Base-by-base conservation (phyloP, 2,329 filamentous ascomycete genomes). In the Xylaria arbuscula region DNA sequence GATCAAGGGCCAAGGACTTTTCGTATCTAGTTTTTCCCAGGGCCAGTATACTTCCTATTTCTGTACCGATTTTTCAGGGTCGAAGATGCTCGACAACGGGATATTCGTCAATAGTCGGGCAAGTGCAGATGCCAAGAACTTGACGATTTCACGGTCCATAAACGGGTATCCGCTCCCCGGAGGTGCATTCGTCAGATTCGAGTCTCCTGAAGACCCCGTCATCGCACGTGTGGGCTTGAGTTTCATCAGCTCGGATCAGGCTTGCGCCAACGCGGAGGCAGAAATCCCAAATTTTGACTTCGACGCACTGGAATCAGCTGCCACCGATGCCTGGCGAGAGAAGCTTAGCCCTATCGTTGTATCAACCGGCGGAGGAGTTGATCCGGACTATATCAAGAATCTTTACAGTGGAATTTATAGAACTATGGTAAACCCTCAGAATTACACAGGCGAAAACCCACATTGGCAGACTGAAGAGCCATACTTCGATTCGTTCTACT, bases 401-500 rank as follows among this genome's bases (percentile, higher is more conserved):
- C 92, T 93, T 72, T 93, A 90, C 84, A 91, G 88, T 51, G 90
- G 90, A 2, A 84, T 89, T n/a, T 93, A 93, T 75, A 83, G 90
- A n/a, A 86, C 88, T 2, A 88, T 92, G 86, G 88, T 93, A 68
- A 90, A 87, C 61, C 91, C 91, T 2, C 90, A 93, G 73, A 91
- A 93, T 73, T 92, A 92, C 72, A 92, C 91, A 0, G 89, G 89
- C 0, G 91, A 93, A 76, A 93, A 93, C 64, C 89, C 89, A 1
- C 76, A 89, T 0, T 93, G 90, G 89, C 72, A 85, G 1, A 89
- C 86, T 50, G 82, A 81, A 1, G 90, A 92, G 76, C 90, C 90
- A 0, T 93, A 93, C 74, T 93, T 90, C 74, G 91, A 93, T 77
- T 92, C 89, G 0, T 92, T 90, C 73, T 94, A 93, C 77, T 93